phyloP scores from a whole-genome alignment of 306 rosid genomes.

The barrel medic (Medicago truncatula) region DNA sequence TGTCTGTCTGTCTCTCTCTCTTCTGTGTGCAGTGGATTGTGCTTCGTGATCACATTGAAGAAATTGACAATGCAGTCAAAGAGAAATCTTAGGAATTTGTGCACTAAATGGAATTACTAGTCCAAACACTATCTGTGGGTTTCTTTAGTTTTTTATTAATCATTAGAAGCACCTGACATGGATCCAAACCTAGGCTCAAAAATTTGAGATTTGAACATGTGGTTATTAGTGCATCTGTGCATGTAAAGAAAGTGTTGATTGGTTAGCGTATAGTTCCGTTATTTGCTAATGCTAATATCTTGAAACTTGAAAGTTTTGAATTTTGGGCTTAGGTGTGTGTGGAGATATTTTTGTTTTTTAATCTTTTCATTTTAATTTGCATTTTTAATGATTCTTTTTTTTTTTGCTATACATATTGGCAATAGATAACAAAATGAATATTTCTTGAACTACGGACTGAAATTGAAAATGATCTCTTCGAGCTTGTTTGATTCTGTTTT shows the following conservation, averaged over 20 bases:
- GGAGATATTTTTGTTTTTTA: too few species aligned
- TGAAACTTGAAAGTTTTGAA: background rate
- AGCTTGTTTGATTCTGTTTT: background rate
- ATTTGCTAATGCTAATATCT: background rate
- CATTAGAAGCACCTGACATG: constrained; percentile 10
- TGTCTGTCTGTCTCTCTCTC: background rate
- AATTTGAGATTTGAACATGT: constrained; percentile 7
- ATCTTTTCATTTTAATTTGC: too few species aligned
- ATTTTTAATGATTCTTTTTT: too few species aligned
- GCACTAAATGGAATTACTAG: constrained; percentile 32
- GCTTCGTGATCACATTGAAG: constrained; percentile 71
- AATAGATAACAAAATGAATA: too few species aligned
- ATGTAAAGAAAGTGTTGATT: constrained; percentile 38
- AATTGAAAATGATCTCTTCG: too few species aligned
- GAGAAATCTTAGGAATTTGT: constrained; percentile 48
- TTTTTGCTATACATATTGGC: too few species aligned
- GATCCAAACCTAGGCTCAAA: background rate
- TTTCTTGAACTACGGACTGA: background rate
- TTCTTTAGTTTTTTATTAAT: constrained; percentile 29
- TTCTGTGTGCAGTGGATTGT: constrained; percentile 78
- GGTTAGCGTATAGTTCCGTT: background rate
- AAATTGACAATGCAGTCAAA: constrained; percentile 72
- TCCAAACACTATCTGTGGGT: constrained; percentile 17
- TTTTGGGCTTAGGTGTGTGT: too few species aligned
- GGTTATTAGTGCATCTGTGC: constrained; percentile 39